Evolutionary conservation across 257 asterid species (phyloP).

Genomic region (Lithospermum erythrorhizon): DNA sequence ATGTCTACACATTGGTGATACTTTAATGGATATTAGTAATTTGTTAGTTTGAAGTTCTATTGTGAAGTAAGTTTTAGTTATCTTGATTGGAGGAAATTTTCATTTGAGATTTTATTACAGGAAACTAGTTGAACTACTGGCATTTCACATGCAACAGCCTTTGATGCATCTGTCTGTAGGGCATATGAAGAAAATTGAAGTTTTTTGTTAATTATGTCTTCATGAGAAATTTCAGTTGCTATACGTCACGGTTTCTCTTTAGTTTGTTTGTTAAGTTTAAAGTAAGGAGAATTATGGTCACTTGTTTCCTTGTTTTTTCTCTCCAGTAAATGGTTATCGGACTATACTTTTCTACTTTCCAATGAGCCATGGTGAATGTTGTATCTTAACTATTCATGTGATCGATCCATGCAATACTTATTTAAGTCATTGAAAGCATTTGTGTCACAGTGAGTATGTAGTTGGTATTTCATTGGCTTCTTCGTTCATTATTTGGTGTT

Average conservation of each 20-base stretch:
- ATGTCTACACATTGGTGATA: not conserved
- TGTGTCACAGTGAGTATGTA: not conserved
- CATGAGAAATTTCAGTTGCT: too few species aligned
- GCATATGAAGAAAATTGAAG: not conserved
- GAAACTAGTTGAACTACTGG: too few species aligned
- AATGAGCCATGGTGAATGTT: not conserved
- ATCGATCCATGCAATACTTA: not conserved
- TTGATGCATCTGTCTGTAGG: not conserved
- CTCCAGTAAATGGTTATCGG: too few species aligned
- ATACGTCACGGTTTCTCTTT: too few species aligned
- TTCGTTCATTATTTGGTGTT: conserved; percentile 15
- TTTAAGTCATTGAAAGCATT: not conserved
- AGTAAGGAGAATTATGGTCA: not conserved
- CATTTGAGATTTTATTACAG: not conserved
- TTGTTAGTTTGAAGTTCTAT: not conserved
- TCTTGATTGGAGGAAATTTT: too few species aligned
- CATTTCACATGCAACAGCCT: too few species aligned
- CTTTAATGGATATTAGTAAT: too few species aligned
- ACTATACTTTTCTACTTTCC: not conserved
- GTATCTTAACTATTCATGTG: not conserved
- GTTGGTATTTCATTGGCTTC: conserved; percentile 4
- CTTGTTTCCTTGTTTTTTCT: not conserved
- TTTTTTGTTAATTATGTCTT: too few species aligned
- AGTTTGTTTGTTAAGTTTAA: not conserved
- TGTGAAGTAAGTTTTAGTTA: not conserved